These are phyloP conservation scores for Alternaria hordeiaustralica DNA, from an alignment of 2,329 filamentous ascomycete species.

Conservation along the genomic window DNA sequence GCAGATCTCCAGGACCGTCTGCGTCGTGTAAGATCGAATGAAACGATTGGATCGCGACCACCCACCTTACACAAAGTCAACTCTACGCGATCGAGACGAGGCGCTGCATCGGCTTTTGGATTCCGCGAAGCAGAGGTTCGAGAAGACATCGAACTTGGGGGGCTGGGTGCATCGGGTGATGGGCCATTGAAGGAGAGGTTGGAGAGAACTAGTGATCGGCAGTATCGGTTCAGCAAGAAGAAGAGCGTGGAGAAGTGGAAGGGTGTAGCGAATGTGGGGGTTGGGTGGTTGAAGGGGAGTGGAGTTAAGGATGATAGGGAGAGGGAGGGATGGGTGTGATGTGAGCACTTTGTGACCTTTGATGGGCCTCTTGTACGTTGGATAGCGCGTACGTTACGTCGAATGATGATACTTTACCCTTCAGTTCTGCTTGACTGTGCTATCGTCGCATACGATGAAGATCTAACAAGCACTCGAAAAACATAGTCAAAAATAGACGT, in stretches of 20 bases:
- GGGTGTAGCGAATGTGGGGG: constrained; percentile 41
- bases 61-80: constrained; percentile 24
- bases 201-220: constrained; percentile 40
- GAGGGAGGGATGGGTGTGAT: constrained; percentile 37
- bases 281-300: constrained; percentile 45
- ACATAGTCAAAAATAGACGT: not conserved
- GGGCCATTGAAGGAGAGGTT: constrained; percentile 40
- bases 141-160: constrained; percentile 45
- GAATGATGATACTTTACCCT: not conserved
- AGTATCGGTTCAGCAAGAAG: constrained; percentile 44
- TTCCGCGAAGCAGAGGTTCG: constrained; percentile 48
- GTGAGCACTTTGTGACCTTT: not conserved
- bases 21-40: constrained; percentile 41
- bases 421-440: not conserved
- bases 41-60: constrained; percentile 33
- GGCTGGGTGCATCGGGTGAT: constrained; percentile 30
- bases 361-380: not conserved
- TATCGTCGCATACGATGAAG: not conserved
- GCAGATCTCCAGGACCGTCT: constrained; percentile 39
- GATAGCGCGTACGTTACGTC: not conserved
- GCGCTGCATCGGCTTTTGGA: constrained; percentile 35
- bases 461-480: not conserved
- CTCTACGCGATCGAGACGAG: constrained; percentile 31
- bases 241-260: constrained; percentile 44
- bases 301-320: constrained; percentile 36